These are phyloP conservation scores for Pleurotus salmoneostramineus DNA, from an alignment of 768 basidiomycete species.

Conservation along the genomic window DNA sequence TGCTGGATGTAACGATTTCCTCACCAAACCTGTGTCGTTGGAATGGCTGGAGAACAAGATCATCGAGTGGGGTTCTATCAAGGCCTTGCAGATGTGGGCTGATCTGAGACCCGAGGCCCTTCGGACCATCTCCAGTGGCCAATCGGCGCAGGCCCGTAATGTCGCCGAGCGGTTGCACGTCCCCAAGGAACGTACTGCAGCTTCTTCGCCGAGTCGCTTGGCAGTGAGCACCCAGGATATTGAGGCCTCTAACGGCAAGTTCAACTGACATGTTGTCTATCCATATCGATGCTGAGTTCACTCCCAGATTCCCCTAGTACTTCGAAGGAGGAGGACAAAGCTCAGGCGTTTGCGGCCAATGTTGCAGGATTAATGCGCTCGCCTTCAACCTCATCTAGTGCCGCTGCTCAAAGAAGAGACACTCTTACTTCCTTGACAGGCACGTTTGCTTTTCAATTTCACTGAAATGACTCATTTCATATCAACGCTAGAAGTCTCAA, in stretches of 20 bases:
- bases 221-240: neutral
- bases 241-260: neutral
- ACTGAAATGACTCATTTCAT: neutral
- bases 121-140: conserved; percentile 32
- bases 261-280: neutral
- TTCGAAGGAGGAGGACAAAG: neutral
- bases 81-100: conserved; percentile 90
- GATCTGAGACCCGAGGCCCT: conserved; percentile 63
- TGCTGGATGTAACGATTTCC: conserved; percentile 97
- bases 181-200: conserved; percentile 26
- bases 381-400: neutral
- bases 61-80: conserved; percentile 99
- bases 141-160: conserved; percentile 35
- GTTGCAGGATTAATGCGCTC: conserved; percentile 2
- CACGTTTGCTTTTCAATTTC: neutral
- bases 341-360: conserved; percentile 1
- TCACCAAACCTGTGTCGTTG: conserved; percentile 95
- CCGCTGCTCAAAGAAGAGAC: neutral
- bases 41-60: conserved; percentile 98
- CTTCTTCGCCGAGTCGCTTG: conserved; percentile 23
- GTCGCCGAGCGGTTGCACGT: conserved; percentile 47
- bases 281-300: neutral
- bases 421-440: neutral
- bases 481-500: neutral
- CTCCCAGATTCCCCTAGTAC: neutral